A percentile compares a stretch with the other conserved stretches of the same genome.
phyloP scores from a whole-genome alignment of 2,329 filamentous ascomycete species.

The Talaromyces verruculosus region DNA sequence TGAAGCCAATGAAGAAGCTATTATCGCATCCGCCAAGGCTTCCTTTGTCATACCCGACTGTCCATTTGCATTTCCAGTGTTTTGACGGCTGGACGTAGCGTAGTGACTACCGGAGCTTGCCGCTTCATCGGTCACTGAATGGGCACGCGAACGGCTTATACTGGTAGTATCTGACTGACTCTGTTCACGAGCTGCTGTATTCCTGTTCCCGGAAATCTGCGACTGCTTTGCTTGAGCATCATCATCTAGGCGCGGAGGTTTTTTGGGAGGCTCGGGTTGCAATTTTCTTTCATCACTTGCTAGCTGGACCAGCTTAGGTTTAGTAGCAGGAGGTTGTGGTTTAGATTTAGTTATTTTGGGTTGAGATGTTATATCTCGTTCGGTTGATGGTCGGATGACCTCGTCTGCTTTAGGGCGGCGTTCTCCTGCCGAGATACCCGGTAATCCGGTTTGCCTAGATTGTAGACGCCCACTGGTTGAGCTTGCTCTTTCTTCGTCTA shows the following conservation, averaged over 20 bases:
- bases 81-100: conserved; percentile 24
- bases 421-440: neutral
- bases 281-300: neutral
- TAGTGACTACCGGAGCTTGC: neutral
- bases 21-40: conserved; percentile 48
- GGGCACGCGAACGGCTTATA: conserved; percentile 22
- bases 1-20: conserved; percentile 50
- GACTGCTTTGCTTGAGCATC: neutral
- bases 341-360: conserved; percentile 14
- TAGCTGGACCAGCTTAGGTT: conserved; percentile 11
- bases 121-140: conserved; percentile 29
- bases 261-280: conserved; percentile 2
- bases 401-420: neutral
- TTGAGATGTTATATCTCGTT: neutral
- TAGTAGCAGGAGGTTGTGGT: conserved; percentile 2
- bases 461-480: neutral
- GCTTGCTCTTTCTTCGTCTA: conserved; percentile 3
- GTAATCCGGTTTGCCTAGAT: neutral
- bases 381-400: neutral
- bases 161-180: conserved; percentile 12
- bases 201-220: neutral
- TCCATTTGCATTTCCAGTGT: conserved; percentile 27
- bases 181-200: neutral
- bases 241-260: neutral
- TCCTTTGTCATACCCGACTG: conserved; percentile 35